These are phyloP conservation scores for Metschnikowia cubensis DNA, from an alignment of 805 yeast species.

Conservation along the genomic window DNA sequence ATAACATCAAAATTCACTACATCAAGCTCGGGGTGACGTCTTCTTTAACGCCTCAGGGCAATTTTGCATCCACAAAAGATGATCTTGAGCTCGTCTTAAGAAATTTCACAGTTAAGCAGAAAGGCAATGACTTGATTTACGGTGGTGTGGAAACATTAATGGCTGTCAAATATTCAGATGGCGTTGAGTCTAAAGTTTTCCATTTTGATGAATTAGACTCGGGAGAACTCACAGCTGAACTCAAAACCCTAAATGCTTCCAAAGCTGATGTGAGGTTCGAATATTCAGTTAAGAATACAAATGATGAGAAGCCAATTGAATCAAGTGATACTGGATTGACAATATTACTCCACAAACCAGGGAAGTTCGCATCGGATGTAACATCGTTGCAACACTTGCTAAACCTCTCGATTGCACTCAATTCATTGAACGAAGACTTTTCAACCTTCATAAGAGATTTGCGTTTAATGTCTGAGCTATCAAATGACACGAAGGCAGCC, in stretches of 20 bases:
- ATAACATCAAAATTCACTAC: conserved; percentile 29
- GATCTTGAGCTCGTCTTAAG: conserved; percentile 23
- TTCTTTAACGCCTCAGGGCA: conserved; percentile 39
- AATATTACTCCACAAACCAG: conserved; percentile 22
- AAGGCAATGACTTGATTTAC: conserved; percentile 36
- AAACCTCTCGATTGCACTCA: conserved; percentile 23
- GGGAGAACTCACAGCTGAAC: background rate
- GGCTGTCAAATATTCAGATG: conserved; percentile 17
- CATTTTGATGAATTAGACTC: conserved; percentile 17
- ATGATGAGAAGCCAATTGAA: background rate
- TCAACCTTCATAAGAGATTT: conserved; percentile 2
- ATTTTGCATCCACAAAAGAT: conserved; percentile 32
- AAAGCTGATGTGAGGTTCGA: conserved; percentile 56
- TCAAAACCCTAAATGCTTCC: background rate
- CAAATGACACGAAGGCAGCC: background rate
- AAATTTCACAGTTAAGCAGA: conserved; percentile 41
- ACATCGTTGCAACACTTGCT: conserved; percentile 23
- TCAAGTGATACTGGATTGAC: background rate
- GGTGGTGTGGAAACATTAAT: conserved; percentile 46
- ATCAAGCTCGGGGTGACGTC: conserved; percentile 45
- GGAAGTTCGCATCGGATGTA: conserved; percentile 22
- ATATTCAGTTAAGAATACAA: conserved; percentile 19
- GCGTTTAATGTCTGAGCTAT: conserved; percentile 4
- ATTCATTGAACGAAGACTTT: conserved; percentile 19
- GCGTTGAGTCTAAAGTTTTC: conserved; percentile 24